phyloP scores from a whole-genome alignment of 78 protist genomes.

The Capsaspora owczarzaki region DNA sequence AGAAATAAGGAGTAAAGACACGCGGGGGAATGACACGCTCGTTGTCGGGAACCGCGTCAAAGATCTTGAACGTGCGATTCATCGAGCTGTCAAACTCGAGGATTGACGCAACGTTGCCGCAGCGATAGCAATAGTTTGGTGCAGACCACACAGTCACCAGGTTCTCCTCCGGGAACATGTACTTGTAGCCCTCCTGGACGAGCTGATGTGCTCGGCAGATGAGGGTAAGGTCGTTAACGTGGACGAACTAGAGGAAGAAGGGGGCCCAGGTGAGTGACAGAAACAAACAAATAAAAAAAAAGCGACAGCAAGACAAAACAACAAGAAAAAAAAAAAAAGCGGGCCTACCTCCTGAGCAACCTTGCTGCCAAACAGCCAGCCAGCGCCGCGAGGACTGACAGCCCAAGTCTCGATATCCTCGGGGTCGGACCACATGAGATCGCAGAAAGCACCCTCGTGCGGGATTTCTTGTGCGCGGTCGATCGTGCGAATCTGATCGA shows the following conservation, averaged over 20 bases:
- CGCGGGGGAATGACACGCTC: background rate
- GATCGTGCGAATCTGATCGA: slow-evolving; percentile 87
- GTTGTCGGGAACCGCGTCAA: slow-evolving; percentile 63
- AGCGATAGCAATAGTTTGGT: slow-evolving; percentile 75
- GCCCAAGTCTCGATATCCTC: slow-evolving; percentile 95
- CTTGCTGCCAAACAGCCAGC: slow-evolving; percentile 96
- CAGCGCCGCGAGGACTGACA: slow-evolving; percentile 97
- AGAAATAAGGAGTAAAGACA: background rate
- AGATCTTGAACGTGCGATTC: slow-evolving; percentile 66
- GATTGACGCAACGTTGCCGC: slow-evolving; percentile 96
- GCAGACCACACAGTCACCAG: slow-evolving; percentile 99
- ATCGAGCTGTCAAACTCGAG: slow-evolving; percentile 85
- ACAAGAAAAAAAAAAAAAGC: too few relatives aligned
- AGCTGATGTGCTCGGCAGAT: slow-evolving; percentile 99
- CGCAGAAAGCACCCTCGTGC: slow-evolving; percentile 99
- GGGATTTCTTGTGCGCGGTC: slow-evolving; percentile 97
- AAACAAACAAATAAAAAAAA: background rate
- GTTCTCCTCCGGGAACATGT: background rate
- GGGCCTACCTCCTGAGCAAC: background rate
- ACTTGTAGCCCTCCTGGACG: slow-evolving; percentile 92
- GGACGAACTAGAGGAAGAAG: slow-evolving; percentile 52
- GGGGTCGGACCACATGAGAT: slow-evolving; percentile 99
- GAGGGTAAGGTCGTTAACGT: slow-evolving; percentile 69
- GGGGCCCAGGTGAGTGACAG: slow-evolving; percentile 20
- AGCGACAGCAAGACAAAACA: background rate